These are phyloP conservation scores for Schizopora paradoxa DNA, from an alignment of 1,284 basidiomycete genomes.

Conservation along the genomic window DNA sequence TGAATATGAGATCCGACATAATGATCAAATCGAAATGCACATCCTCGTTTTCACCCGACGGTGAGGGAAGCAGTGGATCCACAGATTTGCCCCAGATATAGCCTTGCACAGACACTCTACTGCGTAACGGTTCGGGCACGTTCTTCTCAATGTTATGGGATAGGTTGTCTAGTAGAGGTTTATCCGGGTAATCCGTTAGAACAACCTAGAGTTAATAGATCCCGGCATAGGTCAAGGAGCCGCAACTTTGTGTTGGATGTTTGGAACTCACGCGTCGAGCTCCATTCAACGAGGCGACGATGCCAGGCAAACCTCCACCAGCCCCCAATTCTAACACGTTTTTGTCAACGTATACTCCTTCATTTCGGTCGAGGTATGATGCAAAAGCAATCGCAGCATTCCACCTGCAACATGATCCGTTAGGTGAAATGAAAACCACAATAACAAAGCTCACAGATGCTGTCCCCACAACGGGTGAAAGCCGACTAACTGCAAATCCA, in stretches of 20 bases:
- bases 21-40: slow-evolving; percentile 75
- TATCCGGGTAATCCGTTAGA: slow-evolving; percentile 91
- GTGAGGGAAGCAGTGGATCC: slow-evolving; percentile 36
- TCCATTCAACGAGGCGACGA: slow-evolving; percentile 67
- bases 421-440: not conserved
- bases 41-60: slow-evolving; percentile 14
- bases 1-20: slow-evolving; percentile 90
- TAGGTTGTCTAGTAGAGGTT: slow-evolving; percentile 75
- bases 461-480: slow-evolving; percentile 91
- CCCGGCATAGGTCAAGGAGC: not conserved
- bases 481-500: slow-evolving; percentile 77
- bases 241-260: slow-evolving; percentile 8
- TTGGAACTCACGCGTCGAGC: slow-evolving; percentile 46
- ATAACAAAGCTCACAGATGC: slow-evolving; percentile 55
- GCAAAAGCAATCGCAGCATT: slow-evolving; percentile 78
- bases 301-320: slow-evolving; percentile 83
- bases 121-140: slow-evolving; percentile 29
- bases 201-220: slow-evolving; percentile 46
- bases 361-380: slow-evolving; percentile 61
- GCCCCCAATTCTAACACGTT: slow-evolving; percentile 88
- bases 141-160: slow-evolving; percentile 65
- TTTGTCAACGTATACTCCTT: slow-evolving; percentile 36
- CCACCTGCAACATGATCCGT: slow-evolving; percentile 40
- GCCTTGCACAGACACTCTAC: slow-evolving; percentile 56
- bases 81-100: slow-evolving; percentile 87